Base-by-base conservation (phyloP, 139 green algal genomes). In the Closterium sp. region DNA sequence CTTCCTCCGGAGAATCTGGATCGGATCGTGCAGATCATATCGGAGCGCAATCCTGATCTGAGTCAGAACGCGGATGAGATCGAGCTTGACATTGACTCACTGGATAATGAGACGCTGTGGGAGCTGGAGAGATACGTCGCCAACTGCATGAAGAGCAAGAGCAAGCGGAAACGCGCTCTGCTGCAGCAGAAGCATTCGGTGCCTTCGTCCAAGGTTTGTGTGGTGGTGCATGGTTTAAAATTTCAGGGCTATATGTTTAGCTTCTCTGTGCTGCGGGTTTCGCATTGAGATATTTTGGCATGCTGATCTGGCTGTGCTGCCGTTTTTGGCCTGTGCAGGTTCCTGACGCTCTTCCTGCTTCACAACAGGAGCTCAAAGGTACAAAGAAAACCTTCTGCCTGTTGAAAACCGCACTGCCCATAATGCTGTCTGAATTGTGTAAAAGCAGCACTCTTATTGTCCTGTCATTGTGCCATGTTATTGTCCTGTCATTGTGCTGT, bases 31-130 rank as follows among this genome's bases (percentile, higher is more conserved):
- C 91, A 96, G 86, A 96, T 97, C 87, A 94, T 97, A 9, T 93
- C 89, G 2, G 88, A 92, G 87, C 89, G 96, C 31, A 95, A 91
- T 79, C 91, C 92, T 2, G 87, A 79, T 42, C 22, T 94, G 29
- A 31, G 85, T 17, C 28, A 94, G 27, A 85, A 91, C 19, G 95
- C 94, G 9, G 95, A 95, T 0, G 96, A 97, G 91, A 92, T 96
- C 10, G 96, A 97, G 93, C 34, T 97, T 22, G 96, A 97, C 89
- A 92, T 97, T 6, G 96, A 97, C 86, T 88, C 91, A 38, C 94
- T 97, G 70, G 87, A 94, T 32, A 94, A 94, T 45, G 87, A 70
- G 24, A 97, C 96, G 21, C 94, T 97, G 7, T 97, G 96, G 96
- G 91, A 95, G 84, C 93, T 97, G 3, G 91, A 96, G 11, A 92